Base-by-base conservation (phyloP, 345 rosid species). In the Aquilaria malaccensis region DNA sequence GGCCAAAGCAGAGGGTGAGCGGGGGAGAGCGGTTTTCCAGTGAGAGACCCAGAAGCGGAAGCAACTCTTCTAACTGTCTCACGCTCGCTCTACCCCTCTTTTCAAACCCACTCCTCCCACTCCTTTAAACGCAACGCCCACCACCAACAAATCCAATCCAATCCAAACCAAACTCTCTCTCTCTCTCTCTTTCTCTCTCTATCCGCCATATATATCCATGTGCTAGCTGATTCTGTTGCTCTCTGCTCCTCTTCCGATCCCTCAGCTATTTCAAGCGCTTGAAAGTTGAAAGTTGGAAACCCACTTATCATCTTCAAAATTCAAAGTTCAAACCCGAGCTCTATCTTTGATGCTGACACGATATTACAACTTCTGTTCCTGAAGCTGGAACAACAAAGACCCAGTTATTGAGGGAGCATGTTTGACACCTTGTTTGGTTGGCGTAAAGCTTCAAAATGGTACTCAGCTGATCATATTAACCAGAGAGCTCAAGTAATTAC, bases 391-490 rank as follows among this genome's bases (percentile, higher is more conserved):
- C 41, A 22, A 37, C 43, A 37, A 37, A 37, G 5, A 47, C 41
- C 13, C 51, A 4, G 46, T 49, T 30, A 37, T 33, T 13, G 33
- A 45, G 15, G 52, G 41, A 70, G 61, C 67, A 89, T 89, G 97
- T 85, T 87, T 75, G 87, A 73, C 64, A 41, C 79, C 77, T 72
- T 84, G 50, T 84, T 89, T 55, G 79, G 81, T 30, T 87, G 98
- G 98, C 52, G 83, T 48, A 87, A 79, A 64, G 96, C 96, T 83
- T 84, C 96, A 4, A 87, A 78, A 67, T 89, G 95, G 95, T 87
- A 64, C 56, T 9, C 29, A 30, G 15, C 32, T 15, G 2, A 15
- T 32, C 31, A 30, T 14, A 10, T 14, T 22, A 22, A 22, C 22
- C 46, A 46, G n/a, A 30, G 46, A 52, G 15, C 49, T 37, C 43